Base-by-base conservation (phyloP, 1,139 yeast genomes). In the Nakaseomyces uthaithaninus region DNA sequence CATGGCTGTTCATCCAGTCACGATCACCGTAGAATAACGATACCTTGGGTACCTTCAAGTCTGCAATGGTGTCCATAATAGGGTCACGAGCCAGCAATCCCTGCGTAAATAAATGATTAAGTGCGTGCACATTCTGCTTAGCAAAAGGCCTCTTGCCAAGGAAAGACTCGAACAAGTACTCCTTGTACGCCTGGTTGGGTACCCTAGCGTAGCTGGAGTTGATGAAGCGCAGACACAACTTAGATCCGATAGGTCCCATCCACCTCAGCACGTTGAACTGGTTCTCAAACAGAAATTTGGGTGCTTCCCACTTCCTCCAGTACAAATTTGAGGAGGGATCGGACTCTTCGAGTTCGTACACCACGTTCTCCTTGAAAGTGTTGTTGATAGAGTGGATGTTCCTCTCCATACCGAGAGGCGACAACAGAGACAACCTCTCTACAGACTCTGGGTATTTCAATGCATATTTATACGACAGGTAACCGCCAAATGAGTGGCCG, bases 401-500 rank as follows among this genome's bases (percentile, higher is more conserved):
- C 40, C 85, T 67, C 50, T 85, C 94, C 18, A 91, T 83, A 0
- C 96, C 97, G 0, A 89, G 94, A 0, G 98, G 98, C 1, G 95
- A 83, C 2, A 85, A 77, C 27, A 91, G 67, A 25, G 86, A 71
- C 45, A 91, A 66, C 47, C 76, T 75, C 19, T 74, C 66, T n/a
- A 91, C 71, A 2, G 71, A 67, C 1, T 72, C 66, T 0, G 95
- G 93, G 57, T 85, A 80, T 50, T 78, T 79, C 52, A 79, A 52
- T 6, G 91, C 79, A 59, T 91, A 91, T 9, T 84, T 77, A 46
- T 82, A 73, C 18, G 93, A 79, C 44, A 91, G 63, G 54, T 87
- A 87, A 0, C 95, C 97, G 15, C 98, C 98, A 53, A 87, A 76
- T 0, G 97, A 87, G 62, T 91, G 98, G 1, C 95, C 96, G 45